phyloP scores from a whole-genome alignment of 805 yeast genomes.

The Wickerhamiella cacticola region DNA sequence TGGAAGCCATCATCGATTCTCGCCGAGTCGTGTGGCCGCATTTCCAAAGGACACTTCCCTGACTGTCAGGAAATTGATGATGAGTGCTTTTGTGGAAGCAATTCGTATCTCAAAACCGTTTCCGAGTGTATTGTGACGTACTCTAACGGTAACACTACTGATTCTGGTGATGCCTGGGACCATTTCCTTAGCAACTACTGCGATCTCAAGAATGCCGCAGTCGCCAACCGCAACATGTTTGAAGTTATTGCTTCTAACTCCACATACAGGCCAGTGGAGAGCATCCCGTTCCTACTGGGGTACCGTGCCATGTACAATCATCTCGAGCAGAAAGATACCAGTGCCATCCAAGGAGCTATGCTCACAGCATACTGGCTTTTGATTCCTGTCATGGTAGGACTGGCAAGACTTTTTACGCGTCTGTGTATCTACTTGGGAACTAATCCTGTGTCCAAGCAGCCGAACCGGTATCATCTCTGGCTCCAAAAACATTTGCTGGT shows the following conservation, averaged over 20 bases:
- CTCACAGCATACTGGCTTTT: slow-evolving; percentile 26
- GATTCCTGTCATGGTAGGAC: slow-evolving; percentile 16
- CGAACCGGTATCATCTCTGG: neutral
- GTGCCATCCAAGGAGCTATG: slow-evolving; percentile 27
- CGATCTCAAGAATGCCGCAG: slow-evolving; percentile 16
- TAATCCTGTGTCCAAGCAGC: slow-evolving; percentile 13
- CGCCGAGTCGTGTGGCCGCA: slow-evolving; percentile 19
- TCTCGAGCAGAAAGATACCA: slow-evolving; percentile 23
- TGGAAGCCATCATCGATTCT: slow-evolving; percentile 16
- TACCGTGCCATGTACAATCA: slow-evolving; percentile 19
- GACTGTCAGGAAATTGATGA: slow-evolving; percentile 20
- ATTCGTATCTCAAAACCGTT: slow-evolving; percentile 25
- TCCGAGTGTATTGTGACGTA: slow-evolving; percentile 25
- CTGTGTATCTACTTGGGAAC: slow-evolving; percentile 16
- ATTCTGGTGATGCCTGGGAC: slow-evolving; percentile 27
- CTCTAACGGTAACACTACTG: slow-evolving; percentile 18
- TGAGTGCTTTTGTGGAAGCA: slow-evolving; percentile 25
- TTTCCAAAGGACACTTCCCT: slow-evolving; percentile 18
- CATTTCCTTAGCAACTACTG: slow-evolving; percentile 23
- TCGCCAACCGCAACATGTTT: slow-evolving; percentile 16
- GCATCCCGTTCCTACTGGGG: slow-evolving; percentile 15
- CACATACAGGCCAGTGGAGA: slow-evolving; percentile 12
- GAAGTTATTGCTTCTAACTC: slow-evolving; percentile 11
- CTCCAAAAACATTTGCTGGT: slow-evolving; percentile 25
- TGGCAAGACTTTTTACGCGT: slow-evolving; percentile 12